Evolutionary conservation across 495 filamentous ascomycete species (phyloP), one percentile per base, ranked within the genome.

Genomic region (Lasiosphaeria ovina): DNA sequence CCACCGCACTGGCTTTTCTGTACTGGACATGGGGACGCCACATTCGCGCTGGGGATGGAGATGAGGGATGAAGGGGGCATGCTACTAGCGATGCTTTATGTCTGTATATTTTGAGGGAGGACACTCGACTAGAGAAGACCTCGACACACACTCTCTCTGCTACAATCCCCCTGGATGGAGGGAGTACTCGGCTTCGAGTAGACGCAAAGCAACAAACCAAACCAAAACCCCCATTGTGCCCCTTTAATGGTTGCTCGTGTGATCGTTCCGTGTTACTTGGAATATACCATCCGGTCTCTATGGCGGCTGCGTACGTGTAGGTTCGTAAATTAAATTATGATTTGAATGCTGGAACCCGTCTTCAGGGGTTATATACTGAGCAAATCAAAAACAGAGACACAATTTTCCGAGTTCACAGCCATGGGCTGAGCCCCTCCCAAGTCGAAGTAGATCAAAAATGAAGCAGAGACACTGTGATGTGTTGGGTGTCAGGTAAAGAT

Each of bases 41-140:
- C 6, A 3, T 47, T 11, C 44, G 44, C 44, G 16, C 7, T 47
- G 7, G 44, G 44, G 7, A n/a, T 14, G 4, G 12, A 47, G 24
- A 47, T 11, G 44, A 4, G 7, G 38, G 38, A 42, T 5, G 5
- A 47, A 5, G 44, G 44, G 12, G 12, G 44, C 44, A 14, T 47
- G 44, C 11, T 45, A 6, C 16, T 47, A 10, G 36, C 17, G 8
- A 35, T 55, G 36, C 48, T 49, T 61, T 64, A 54, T 65, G 50
- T 51, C 44, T 66, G 60, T 63, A 62, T 51, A 65, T 52, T 58
- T 51, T 50, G 55, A 58, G 51, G 42, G 62, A 52, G 48, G 61
- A 57, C 40, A 49, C 58, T 64, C 50, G 53, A 58, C 9, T 61
- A 60, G 62, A 47, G 60, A 58, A 58, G 52, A 63, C 54, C 51